These are phyloP conservation scores for Allium fistulosum DNA, from an alignment of 106 monocot species.

Conservation along the genomic window DNA sequence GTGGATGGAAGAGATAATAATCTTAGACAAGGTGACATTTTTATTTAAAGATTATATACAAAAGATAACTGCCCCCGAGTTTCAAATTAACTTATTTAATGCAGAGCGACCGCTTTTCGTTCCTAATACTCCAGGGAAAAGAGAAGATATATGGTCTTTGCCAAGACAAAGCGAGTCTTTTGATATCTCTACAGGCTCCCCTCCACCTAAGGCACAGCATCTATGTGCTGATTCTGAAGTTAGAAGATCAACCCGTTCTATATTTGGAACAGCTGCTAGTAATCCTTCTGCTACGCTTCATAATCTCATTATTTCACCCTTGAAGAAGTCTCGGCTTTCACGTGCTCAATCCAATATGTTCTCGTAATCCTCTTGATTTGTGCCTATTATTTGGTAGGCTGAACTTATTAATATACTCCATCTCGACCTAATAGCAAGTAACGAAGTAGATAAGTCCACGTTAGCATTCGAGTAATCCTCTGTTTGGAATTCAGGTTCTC, in stretches of 20 bases:
- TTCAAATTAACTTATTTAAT: slow-evolving; percentile 49
- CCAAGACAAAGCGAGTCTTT: slow-evolving; percentile 40
- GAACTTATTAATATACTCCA: no score
- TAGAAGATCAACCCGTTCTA: slow-evolving; percentile 27
- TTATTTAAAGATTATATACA: no score
- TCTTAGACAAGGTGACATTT: slow-evolving; percentile 54
- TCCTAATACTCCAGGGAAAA: slow-evolving; percentile 95
- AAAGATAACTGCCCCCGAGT: slow-evolving; percentile 12
- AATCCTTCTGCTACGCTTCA: slow-evolving; percentile 67
- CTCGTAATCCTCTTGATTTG: slow-evolving; percentile 31
- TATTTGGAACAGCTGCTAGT: slow-evolving; percentile 41
- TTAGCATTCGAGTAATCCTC: no score
- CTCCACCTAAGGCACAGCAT: slow-evolving; percentile 28
- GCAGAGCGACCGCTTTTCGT: slow-evolving; percentile 71
- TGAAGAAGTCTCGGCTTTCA: slow-evolving; percentile 47
- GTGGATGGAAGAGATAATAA: slow-evolving; percentile 40
- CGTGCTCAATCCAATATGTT: slow-evolving; percentile 43
- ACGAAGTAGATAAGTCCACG: no score
- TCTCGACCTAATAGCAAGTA: no score
- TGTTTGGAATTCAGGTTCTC: no score
- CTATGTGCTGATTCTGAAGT: slow-evolving; percentile 21
- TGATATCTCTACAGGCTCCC: slow-evolving; percentile 67
- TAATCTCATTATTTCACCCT: slow-evolving; percentile 57
- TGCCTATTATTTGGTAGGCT: background rate
- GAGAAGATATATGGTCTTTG: slow-evolving; percentile 62